Conservation (phyloP, 2,329 filamentous ascomycete genomes). For the Herpotrichia juniperi region DNA sequence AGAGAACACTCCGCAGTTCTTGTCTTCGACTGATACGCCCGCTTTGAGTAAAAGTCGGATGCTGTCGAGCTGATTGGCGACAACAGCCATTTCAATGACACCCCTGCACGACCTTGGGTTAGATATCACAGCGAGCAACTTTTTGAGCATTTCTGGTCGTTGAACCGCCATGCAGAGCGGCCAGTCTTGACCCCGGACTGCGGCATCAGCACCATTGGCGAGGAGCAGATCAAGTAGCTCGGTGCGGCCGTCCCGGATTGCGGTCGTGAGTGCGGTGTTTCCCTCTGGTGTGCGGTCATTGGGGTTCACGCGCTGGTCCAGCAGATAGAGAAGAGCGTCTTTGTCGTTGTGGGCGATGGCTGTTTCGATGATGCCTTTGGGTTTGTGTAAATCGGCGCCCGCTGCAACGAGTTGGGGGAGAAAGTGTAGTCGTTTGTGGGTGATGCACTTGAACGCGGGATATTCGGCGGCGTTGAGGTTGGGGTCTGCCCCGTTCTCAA, state of each 20-base stretch:
- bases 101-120: conserved; percentile 69
- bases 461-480: conserved; percentile 66
- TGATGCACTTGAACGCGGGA: conserved; percentile 71
- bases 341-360: conserved; percentile 67
- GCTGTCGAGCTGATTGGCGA: conserved; percentile 69
- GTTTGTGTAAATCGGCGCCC: conserved; percentile 63
- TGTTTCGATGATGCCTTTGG: conserved; percentile 70
- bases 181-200: conserved; percentile 71
- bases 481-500: conserved; percentile 58
- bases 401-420: conserved; percentile 63
- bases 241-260: conserved; percentile 64
- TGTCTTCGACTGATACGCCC: conserved; percentile 72
- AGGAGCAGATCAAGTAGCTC: conserved; percentile 67
- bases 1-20: conserved; percentile 75
- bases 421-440: conserved; percentile 67
- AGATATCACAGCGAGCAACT: conserved; percentile 62
- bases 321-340: conserved; percentile 65
- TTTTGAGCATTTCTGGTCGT: conserved; percentile 64
- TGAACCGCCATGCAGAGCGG: conserved; percentile 72
- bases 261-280: conserved; percentile 68
- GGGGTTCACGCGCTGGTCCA: conserved; percentile 64
- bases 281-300: conserved; percentile 66
- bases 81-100: conserved; percentile 70
- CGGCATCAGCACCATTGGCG: conserved; percentile 65
- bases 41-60: conserved; percentile 69